Base-by-base conservation (phyloP, 768 basidiomycete species). In the Rhodotorula toruloides region DNA sequence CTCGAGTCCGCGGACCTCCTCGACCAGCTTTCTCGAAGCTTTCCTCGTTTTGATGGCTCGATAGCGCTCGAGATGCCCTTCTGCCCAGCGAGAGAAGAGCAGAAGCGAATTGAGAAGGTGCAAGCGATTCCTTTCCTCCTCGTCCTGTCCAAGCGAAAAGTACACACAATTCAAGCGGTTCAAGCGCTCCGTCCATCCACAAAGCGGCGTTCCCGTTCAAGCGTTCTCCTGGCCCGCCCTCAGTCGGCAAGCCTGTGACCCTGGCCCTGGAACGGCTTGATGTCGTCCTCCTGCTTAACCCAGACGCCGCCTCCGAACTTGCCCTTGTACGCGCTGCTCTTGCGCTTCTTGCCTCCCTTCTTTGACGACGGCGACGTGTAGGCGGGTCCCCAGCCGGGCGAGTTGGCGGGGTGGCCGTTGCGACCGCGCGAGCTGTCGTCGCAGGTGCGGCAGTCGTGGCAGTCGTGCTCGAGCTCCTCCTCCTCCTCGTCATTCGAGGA, bases 251-350 rank as follows among this genome's bases (percentile, higher is more conserved):
- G 46, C 36, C 46, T 29, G 32, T 36, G 25, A 1, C 57, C 57
- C 8, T 0, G 5, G 0, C 57, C 57, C 7, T 14, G 12, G 57
- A 47, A 48, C 57, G 31, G 12, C 34, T 58, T 34, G 32, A 34
- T 27, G 25, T 48, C 44, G 16, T 32, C 42, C 55, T 57, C 55
- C 25, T 57, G 22, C 55, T 57, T 57, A 43, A 57, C 42, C 16
- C 42, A 19, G 29, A 27, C 43, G 43, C 55, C 40, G 42, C 40
- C 54, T 16, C 29, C 54, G 19, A 31, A n/a, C 16, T 21, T n/a
- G 25, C 52, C 36, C 31, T 21, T 8, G 50, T 36, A 52, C 34
- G 50, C 50, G 21, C 19, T 34, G 22, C 52, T 14, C 32, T n/a
- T n/a, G n/a, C n/a, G n/a, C n/a, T n/a, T n/a, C n/a, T n/a, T n/a